Conservation (phyloP, 1,284 basidiomycete genomes). For the Papiliotrema laurentii region DNA sequence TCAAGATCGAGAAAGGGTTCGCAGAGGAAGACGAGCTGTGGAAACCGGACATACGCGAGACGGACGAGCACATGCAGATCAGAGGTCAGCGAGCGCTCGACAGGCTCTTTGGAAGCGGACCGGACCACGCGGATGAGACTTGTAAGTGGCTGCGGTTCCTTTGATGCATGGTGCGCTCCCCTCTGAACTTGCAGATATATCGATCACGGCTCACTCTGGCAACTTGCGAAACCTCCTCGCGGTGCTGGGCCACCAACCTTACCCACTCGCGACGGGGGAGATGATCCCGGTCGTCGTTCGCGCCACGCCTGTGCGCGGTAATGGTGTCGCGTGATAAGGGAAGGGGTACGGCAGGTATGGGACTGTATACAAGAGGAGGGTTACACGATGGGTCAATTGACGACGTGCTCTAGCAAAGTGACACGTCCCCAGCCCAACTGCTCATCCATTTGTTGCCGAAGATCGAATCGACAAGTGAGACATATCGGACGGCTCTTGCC, state of each 20-base stretch:
- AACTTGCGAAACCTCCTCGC: conserved; percentile 45
- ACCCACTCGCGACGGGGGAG: conserved; percentile 45
- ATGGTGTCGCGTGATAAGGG: too few species aligned
- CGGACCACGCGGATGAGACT: conserved; percentile 44
- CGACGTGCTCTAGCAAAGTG: too few species aligned
- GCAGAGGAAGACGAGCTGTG: conserved; percentile 69
- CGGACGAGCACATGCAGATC: conserved; percentile 54
- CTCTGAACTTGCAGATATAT: conserved; percentile 36
- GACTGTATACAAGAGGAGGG: too few species aligned
- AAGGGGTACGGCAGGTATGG: too few species aligned
- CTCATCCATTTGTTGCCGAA: too few species aligned
- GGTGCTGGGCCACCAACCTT: conserved; percentile 41
- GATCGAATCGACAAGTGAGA: too few species aligned
- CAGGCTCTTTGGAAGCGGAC: conserved; percentile 56
- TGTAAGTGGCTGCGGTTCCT: conserved; percentile 50
- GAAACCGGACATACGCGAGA: conserved; percentile 63
- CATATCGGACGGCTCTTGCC: too few species aligned
- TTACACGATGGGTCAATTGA: too few species aligned
- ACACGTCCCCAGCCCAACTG: too few species aligned
- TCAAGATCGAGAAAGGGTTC: conserved; percentile 63
- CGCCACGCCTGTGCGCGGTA: conserved; percentile 34
- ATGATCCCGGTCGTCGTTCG: conserved; percentile 47
- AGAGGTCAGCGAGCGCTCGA: conserved; percentile 62
- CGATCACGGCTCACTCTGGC: conserved; percentile 51
- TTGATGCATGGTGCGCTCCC: not conserved